Conservation (phyloP, 306 rosid species). For the Gastrolobium villosum region DNA sequence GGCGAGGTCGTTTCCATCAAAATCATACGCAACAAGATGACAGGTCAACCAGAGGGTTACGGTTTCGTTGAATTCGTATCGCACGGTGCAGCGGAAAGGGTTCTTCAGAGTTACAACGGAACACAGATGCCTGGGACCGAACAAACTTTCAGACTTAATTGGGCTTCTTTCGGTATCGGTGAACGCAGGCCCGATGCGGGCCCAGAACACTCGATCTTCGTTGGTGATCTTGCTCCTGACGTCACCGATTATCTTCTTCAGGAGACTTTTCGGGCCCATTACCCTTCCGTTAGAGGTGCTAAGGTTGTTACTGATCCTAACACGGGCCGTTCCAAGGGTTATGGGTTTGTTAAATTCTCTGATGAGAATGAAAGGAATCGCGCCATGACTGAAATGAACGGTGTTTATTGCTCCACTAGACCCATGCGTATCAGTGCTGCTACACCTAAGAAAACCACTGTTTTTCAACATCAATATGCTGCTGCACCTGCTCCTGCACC, state of each 20-base stretch:
- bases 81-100: conserved; percentile 81
- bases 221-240: conserved; percentile 95
- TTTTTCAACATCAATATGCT: conserved; percentile 68
- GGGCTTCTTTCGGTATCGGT: conserved; percentile 97
- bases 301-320: conserved; percentile 91
- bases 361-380: conserved; percentile 90
- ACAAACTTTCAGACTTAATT: conserved; percentile 80
- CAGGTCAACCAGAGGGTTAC: conserved; percentile 92
- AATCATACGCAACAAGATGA: conserved; percentile 86
- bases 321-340: conserved; percentile 86
- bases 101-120: conserved; percentile 83
- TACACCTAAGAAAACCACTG: conserved; percentile 80
- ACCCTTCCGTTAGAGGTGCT: conserved; percentile 90
- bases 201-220: conserved; percentile 92
- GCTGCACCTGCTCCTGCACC: conserved; percentile 27
- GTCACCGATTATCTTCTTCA: conserved; percentile 86
- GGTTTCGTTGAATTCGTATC: conserved; percentile 94
- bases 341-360: conserved; percentile 89
- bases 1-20: conserved; percentile 83
- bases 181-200: conserved; percentile 85
- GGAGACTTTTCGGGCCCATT: conserved; percentile 77
- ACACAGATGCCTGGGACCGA: conserved; percentile 89
- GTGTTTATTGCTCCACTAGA: conserved; percentile 89
- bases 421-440: conserved; percentile 97
- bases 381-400: conserved; percentile 93